Base-by-base conservation (phyloP, 805 yeast species). In the Sungouiozyma ichnusensis region DNA sequence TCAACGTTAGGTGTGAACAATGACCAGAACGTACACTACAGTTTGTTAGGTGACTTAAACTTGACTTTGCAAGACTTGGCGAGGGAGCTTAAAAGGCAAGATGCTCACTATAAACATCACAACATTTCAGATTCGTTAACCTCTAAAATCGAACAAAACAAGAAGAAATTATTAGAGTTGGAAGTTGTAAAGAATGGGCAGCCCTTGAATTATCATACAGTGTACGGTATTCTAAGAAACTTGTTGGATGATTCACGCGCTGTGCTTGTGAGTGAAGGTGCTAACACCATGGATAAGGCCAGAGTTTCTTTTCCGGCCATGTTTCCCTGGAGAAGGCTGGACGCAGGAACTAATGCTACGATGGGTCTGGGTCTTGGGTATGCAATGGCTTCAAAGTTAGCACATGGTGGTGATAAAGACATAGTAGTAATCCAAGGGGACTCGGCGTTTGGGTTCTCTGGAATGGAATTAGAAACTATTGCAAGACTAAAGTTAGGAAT, bases 321-420 rank as follows among this genome's bases (percentile, higher is more conserved):
- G 6, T 48, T 50, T 2, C 81, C 86, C 0, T 69, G 71, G 44
- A 71, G 66, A 16, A 59, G 85, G 33, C 58, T 81, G 17, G 88
- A 81, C 52, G 84, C 85, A 2, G 87, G 86, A 3, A 80, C 86
- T 0, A 78, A 77, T 59, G 85, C 85, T 1, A 81, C 86, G 0
- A 81, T 81, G 87, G 88, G 88, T 3, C 66, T 80, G 27, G 88
- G 86, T 0, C 43, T 80, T 15, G 85, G 85, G 0, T 81, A 81
- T 51, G 80, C 82, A 1, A 73, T 81, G 46, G 77, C 84, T 0
- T 73, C 84, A 2, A 77, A 74, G 48, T 60, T 60, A 1, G 66
- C 74, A 0, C 17, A 15, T 4, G 37, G 27, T 13, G 44, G 62
- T 11, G 51, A 60, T 0, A 62, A 66, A 35, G 57, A 63, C 4